phyloP scores from a whole-genome alignment of 129 eudicot genomes.

The Artemisia annua region DNA sequence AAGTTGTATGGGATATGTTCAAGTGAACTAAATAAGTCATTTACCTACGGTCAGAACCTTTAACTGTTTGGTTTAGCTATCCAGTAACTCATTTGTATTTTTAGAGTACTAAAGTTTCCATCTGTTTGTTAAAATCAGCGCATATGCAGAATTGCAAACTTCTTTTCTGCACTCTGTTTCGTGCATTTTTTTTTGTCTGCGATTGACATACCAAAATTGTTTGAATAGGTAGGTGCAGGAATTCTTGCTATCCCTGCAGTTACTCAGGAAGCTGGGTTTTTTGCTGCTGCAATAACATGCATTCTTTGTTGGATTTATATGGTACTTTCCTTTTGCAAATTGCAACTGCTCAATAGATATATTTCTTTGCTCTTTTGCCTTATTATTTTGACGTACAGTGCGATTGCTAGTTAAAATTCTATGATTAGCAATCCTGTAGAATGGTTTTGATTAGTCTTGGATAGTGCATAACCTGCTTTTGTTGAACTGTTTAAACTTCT shows the following conservation, averaged over 20 bases:
- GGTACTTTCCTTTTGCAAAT: conserved; percentile 41
- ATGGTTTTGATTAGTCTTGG: no score
- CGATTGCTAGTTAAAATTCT: background rate
- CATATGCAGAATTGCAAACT: background rate
- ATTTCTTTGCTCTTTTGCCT: conserved; percentile 5
- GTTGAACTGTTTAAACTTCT: no score
- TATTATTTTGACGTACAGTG: background rate
- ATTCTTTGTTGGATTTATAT: conserved; percentile 87
- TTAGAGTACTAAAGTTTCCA: background rate
- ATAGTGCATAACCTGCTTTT: no score
- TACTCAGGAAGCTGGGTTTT: conserved; percentile 96
- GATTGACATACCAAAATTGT: conserved; percentile 17
- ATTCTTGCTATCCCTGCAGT: conserved; percentile 99
- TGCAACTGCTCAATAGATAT: background rate
- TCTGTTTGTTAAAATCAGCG: conserved; percentile 1
- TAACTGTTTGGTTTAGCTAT: background rate
- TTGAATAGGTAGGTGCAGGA: conserved; percentile 87
- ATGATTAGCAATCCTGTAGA: background rate
- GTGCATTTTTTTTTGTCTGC: conserved; percentile 4
- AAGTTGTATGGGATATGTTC: background rate
- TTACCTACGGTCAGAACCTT: background rate
- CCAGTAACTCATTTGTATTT: background rate
- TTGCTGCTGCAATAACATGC: conserved; percentile 85
- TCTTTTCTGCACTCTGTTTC: background rate
- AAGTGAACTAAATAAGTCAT: background rate